Percentiles rank a stretch among this genome's conserved stretches.
Conservation (phyloP, 73 alveolate genomes). For the Paramecium octaurelia region DNA sequence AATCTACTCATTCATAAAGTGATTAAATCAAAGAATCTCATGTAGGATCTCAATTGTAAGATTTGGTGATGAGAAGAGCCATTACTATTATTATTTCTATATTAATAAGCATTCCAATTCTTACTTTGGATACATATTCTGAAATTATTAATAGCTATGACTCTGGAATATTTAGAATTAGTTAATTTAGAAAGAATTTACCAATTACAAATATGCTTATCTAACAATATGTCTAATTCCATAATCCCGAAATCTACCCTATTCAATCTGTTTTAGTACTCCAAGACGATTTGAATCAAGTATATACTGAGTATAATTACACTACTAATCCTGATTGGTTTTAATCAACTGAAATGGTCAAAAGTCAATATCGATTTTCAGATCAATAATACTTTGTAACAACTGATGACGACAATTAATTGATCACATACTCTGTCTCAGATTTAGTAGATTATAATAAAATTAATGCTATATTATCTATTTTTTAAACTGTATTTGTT, state of each 20-base stretch:
- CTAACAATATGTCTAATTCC: background rate
- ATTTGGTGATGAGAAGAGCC: conserved; percentile 87
- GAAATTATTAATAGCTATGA: conserved; percentile 64
- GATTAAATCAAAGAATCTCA: conserved; percentile 73
- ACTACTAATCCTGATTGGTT: background rate
- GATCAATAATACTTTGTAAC: background rate
- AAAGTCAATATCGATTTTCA: background rate
- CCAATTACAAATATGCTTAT: background rate
- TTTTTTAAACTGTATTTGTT: conserved; percentile 71
- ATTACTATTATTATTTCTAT: conserved; percentile 84
- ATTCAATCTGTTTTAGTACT: background rate
- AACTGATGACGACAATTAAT: background rate
- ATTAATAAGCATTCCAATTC: conserved; percentile 75
- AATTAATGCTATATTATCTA: conserved; percentile 68
- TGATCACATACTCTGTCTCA: conserved; percentile 48
- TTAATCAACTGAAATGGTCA: background rate
- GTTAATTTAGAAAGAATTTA: background rate
- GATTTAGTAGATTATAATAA: conserved; percentile 62
- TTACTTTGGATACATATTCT: conserved; percentile 64
- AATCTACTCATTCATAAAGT: background rate
- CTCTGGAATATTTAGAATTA: background rate
- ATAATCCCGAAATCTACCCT: background rate
- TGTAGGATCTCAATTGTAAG: conserved; percentile 90
- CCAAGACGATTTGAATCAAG: background rate
- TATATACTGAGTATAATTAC: background rate